phyloP scores from a whole-genome alignment of 2,329 filamentous ascomycete genomes.

The Ophiocordyceps camponoti-leonardi region DNA sequence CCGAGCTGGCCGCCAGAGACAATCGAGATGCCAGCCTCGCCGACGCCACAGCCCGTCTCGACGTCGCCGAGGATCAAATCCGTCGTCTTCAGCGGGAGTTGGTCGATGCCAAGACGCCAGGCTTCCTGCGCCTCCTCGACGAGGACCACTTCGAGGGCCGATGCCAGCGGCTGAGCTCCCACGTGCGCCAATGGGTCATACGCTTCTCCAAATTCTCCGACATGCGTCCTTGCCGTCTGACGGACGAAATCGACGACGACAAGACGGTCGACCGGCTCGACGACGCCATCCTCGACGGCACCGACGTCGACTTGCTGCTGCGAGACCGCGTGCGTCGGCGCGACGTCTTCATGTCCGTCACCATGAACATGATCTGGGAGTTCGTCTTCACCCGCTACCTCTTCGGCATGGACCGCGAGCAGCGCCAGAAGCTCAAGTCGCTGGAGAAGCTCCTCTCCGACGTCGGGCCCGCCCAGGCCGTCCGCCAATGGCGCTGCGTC shows the following conservation, averaged over 20 bases:
- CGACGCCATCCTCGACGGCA: constrained; percentile 85
- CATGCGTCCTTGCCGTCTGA: constrained; percentile 69
- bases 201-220: constrained; percentile 98
- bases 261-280: constrained; percentile 89
- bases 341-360: constrained; percentile 96
- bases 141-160: constrained; percentile 92
- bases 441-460: constrained; percentile 84
- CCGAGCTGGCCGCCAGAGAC: constrained; percentile 58
- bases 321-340: constrained; percentile 73
- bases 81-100: constrained; percentile 35
- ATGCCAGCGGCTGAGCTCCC: constrained; percentile 86
- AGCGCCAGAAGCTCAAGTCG: constrained; percentile 91
- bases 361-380: constrained; percentile 99
- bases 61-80: constrained; percentile 48
- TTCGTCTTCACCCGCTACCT: constrained; percentile 96
- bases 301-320: constrained; percentile 78
- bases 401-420: constrained; percentile 96
- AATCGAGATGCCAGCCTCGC: constrained; percentile 32
- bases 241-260: constrained; percentile 73
- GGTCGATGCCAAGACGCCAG: constrained; percentile 34
- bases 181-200: constrained; percentile 94
- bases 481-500: constrained; percentile 92
- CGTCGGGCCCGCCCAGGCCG: constrained; percentile 73
- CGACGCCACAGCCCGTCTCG: constrained; percentile 66
- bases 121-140: constrained; percentile 55